Evolutionary conservation across 2,329 filamentous ascomycete genomes (phyloP), one percentile per base, ranked within the genome.

Genomic region (Fusarium praegraminearum): DNA sequence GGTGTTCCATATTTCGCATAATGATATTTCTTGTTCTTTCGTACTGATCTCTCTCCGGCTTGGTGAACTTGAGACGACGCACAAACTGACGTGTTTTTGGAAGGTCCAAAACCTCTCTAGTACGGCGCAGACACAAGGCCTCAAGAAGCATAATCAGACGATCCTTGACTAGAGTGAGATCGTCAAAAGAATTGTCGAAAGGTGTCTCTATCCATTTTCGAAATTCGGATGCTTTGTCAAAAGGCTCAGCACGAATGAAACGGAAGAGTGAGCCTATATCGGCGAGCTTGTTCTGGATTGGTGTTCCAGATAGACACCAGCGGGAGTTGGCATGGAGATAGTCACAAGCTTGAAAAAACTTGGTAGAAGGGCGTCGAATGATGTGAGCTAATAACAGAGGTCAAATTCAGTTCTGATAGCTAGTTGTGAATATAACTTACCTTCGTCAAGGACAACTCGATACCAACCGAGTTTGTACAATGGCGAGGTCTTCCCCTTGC

Each of bases 271-370:
- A 69, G 6, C 60, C 65, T 2, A 88, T 78, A 20, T 88, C 86
- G 4, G 83, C 81, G 0, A 88, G 76, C 2, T 77, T 78, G 66
- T 88, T 88, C 62, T 88, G 86, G 10, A 88, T 83, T 0, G 86
- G 86, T 0, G 85, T 87, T 0, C 84, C 85, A 0, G 83, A 84
- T 0, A 87, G 73, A 57, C 84, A 86, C 85, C 86, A 88, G 7
- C 86, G 79, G 0, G 78, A 80, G 3, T 78, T 76, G 0, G 85
- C 81, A 3, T 72, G 62, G 1, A 89, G 76, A 1, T 79, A 76
- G 9, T 74, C 71, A 3, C 83, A 81, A 0, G 83, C 80, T 1
- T 78, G 79, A 56, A 84, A 80, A 9, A 84, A 78, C 0, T 77
- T 79, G 0, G 84, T 86, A 2, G 79, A 75, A 15, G 79, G 78